A percentile compares a stretch with the other conserved stretches of the same genome.
Conservation (phyloP, 2,329 filamentous ascomycete genomes). For the Chrysosporium keratinophilum region DNA sequence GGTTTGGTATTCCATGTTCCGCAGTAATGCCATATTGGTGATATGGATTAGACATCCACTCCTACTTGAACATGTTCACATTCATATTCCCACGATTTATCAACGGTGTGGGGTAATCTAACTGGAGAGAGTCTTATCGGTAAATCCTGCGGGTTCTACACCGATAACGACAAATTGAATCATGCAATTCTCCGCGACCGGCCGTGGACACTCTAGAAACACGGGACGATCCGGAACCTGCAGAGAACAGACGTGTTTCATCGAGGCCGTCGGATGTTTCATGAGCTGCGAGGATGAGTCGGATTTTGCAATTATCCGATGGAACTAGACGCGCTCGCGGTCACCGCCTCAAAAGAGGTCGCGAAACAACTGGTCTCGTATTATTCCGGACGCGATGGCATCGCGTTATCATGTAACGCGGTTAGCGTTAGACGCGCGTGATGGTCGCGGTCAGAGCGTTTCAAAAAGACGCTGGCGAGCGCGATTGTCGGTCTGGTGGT, state of each 20-base stretch:
- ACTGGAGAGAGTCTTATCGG: too few relatives aligned
- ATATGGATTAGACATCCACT: too few relatives aligned
- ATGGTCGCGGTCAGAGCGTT: too few relatives aligned
- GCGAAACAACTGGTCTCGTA: background rate
- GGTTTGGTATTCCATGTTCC: too few relatives aligned
- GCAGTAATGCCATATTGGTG: too few relatives aligned
- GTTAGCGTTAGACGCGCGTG: background rate
- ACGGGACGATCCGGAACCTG: background rate
- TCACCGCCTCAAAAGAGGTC: background rate
- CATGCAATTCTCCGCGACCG: too few relatives aligned
- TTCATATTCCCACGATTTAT: too few relatives aligned
- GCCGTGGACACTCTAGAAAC: too few relatives aligned
- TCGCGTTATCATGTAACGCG: conserved; percentile 1
- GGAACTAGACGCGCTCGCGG: background rate
- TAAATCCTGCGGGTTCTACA: too few relatives aligned
- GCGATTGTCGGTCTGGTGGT: background rate
- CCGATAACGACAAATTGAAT: too few relatives aligned
- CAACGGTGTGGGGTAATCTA: too few relatives aligned
- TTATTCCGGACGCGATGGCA: background rate
- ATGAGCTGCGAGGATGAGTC: background rate
- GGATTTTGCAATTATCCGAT: background rate
- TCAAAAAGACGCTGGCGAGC: background rate
- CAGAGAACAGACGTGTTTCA: background rate
- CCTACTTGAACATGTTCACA: too few relatives aligned
- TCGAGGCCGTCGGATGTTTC: background rate